Base-by-base conservation (phyloP, 2,329 filamentous ascomycete genomes). In the Phyllosticta citrichinensis region DNA sequence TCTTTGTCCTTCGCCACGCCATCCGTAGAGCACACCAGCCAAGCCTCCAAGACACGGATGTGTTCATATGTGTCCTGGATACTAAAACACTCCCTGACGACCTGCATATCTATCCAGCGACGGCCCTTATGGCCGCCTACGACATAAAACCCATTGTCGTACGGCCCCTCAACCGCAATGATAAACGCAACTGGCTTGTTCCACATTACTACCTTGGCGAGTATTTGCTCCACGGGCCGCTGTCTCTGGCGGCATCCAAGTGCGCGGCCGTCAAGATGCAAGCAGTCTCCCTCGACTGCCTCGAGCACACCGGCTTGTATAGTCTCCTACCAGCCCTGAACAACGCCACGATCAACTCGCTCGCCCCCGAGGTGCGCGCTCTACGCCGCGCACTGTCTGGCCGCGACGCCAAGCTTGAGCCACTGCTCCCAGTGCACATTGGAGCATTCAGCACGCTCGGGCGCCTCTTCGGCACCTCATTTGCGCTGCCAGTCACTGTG, bases 171-270 rank as follows among this genome's bases (percentile, higher is more conserved):
- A 14, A 1, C 5, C 40, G 40, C 14, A 47, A 11, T 4, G 20
- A 50, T 2, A 25, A 22, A n/a, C 20, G 52, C 14, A 53, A 53
- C 20, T 53, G 52, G 52, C 30, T 55, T 8, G 52, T 50, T 33
- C 57, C 52, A 6, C 57, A 60, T 40, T 60, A 55, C 35, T 60
- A 55, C 22, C 22, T 50, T 25, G 52, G 33, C 20, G 57, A 60
- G 35, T 60, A 60, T n/a, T 35, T 60, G 20, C 17, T 55, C n/a
- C 52, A 24, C n/a, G 52, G 57, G 20, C n/a, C 30, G 10, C 3
- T 59, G 17, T 20, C 20, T 17, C 8, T 30, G 11, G 19, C 12
- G 1, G 30, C 14, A 2, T 17, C 52, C 1, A 27, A 19, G 1
- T 47, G 40, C 40, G 40, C 40, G 14, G 8, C 14, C 40, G 14